phyloP scores from a whole-genome alignment of 805 yeast genomes.

The Ogataea glucozyma region DNA sequence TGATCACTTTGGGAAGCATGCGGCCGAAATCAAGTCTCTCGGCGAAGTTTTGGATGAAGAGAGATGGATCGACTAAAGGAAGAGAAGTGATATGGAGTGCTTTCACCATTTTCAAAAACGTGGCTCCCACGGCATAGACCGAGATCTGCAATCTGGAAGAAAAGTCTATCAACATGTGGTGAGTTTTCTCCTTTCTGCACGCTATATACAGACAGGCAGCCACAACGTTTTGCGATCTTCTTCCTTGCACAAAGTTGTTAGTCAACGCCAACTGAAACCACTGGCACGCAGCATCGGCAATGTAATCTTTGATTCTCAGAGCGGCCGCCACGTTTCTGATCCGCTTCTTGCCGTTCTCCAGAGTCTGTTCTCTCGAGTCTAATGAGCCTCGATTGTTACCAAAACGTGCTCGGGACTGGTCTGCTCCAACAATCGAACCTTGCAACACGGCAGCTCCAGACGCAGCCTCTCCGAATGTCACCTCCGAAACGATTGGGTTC shows the following conservation, averaged over 20 bases:
- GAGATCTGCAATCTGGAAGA: conserved; percentile 86
- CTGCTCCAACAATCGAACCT: conserved; percentile 90
- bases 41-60: conserved; percentile 92
- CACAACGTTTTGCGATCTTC: conserved; percentile 91
- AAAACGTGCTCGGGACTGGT: conserved; percentile 72
- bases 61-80: conserved; percentile 92
- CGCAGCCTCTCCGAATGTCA: conserved; percentile 88
- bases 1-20: conserved; percentile 69
- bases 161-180: conserved; percentile 95
- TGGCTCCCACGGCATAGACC: conserved; percentile 94
- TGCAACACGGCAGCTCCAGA: conserved; percentile 95
- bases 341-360: conserved; percentile 78
- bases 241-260: conserved; percentile 93
- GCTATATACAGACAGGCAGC: conserved; percentile 95
- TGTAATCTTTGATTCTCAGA: conserved; percentile 76
- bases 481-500: conserved; percentile 93
- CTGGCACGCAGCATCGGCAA: conserved; percentile 81
- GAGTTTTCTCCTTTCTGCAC: conserved; percentile 87
- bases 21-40: conserved; percentile 82
- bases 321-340: conserved; percentile 80
- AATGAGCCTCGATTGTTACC: conserved; percentile 72
- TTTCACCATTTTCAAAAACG: conserved; percentile 91
- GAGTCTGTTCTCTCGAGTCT: conserved; percentile 87
- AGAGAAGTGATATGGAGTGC: conserved; percentile 71
- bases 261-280: conserved; percentile 89